Base-by-base conservation (phyloP, 345 rosid genomes). In the Angophora floribunda region DNA sequence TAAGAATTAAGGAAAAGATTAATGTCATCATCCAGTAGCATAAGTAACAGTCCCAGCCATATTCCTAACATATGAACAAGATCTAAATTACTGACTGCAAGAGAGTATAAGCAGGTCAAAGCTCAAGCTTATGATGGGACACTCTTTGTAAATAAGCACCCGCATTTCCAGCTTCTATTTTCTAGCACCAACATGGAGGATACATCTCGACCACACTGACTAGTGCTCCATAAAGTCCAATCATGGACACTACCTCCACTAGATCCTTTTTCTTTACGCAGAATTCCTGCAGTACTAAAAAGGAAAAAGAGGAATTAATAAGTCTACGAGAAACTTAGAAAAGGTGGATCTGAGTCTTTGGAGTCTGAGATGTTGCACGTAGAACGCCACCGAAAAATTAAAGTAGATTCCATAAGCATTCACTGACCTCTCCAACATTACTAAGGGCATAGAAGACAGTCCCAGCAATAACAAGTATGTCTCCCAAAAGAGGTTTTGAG, bases 351-450 rank as follows among this genome's bases (percentile, higher is more conserved):
- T 19, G 84, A 41, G 28, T 75, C 9, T 7, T 41, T 30, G 67
- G 50, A 53, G 84, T 41, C 84, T 41, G 0, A 75, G 45, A 75
- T 75, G 28, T 44, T 75, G 28, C 84, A 41, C 13, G 3, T 75
- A 41, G 28, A 85, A 52, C n/a, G 79, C 51, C 49, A 17, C 21
- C 5, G 2, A 52, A 53, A 47, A 86, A 63, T 52, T 17, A 17
- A 52, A 41, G n/a, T 13, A 32, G 45, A 47, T 47, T 17, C 44
- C 24, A 22, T 79, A 17, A 52, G 85, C 70, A 24, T 28, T 24
- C 45, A 52, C 92, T 86, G 85, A 95, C 97, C 95, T 93, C 93
- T 44, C 95, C 92, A 57, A 93, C 95, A 91, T 94, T 94, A 91
- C 95, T 94, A 63, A 93, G 79, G 55, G 95, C 92, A 65, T 92